These are phyloP conservation scores for Platanthera zijinensis DNA, from an alignment of 106 monocot species.

Conservation along the genomic window DNA sequence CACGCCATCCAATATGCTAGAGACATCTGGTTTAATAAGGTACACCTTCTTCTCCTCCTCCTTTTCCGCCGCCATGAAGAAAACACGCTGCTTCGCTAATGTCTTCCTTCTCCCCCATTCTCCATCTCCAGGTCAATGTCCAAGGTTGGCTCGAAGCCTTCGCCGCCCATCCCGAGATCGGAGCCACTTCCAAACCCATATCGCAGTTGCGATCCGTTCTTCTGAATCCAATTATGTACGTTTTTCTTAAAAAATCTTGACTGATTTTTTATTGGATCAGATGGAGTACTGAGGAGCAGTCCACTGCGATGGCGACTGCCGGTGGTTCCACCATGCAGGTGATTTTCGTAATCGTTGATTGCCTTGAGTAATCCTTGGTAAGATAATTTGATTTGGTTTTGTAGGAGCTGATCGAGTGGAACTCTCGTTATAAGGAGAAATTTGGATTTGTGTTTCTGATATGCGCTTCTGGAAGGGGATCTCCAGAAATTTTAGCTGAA, in stretches of 20 bases:
- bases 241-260: neutral
- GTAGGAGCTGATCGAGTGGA: slow-evolving; percentile 73
- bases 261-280: slow-evolving; percentile 17
- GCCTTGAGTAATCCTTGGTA: neutral
- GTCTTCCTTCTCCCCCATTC: neutral
- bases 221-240: neutral
- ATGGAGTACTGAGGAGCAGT: slow-evolving; percentile 80
- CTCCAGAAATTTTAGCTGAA: slow-evolving; percentile 66
- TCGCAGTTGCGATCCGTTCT: slow-evolving; percentile 22
- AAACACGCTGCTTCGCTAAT: neutral
- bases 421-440: slow-evolving; percentile 67
- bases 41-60: slow-evolving; percentile 5
- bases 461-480: slow-evolving; percentile 77
- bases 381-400: neutral
- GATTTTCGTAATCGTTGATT: neutral
- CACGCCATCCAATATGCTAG: slow-evolving; percentile 43
- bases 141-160: slow-evolving; percentile 59
- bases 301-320: slow-evolving; percentile 53
- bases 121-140: slow-evolving; percentile 37
- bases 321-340: slow-evolving; percentile 49
- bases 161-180: slow-evolving; percentile 56
- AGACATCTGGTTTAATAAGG: slow-evolving; percentile 58
- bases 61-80: no score
- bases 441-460: slow-evolving; percentile 87
- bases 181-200: slow-evolving; percentile 37